Percentiles rank a stretch among this genome's conserved stretches.
Evolutionary conservation across 2,329 filamentous ascomycete genomes (phyloP).

Genomic region (Sarocladium kiliense): DNA sequence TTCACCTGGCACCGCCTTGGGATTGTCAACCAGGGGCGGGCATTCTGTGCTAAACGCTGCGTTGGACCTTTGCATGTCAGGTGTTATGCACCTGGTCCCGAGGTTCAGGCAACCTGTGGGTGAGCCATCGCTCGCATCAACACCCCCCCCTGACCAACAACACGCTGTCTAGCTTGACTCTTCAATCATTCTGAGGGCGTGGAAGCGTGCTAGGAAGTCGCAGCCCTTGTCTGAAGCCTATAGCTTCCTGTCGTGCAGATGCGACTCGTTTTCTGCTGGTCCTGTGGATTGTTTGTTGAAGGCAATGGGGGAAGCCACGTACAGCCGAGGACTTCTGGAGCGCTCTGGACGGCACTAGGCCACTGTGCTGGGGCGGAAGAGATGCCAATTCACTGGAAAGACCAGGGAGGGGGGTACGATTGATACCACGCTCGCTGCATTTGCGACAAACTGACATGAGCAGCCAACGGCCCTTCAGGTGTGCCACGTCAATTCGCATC

Average conservation of each 20-base stretch:
- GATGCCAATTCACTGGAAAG: background rate
- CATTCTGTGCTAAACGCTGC: too few relatives aligned
- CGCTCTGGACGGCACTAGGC: conserved; percentile 8
- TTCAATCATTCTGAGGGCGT: too few relatives aligned
- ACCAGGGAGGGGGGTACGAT: background rate
- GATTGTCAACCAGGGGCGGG: too few relatives aligned
- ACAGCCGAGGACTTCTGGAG: conserved; percentile 5
- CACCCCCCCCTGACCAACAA: background rate
- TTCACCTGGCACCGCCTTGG: too few relatives aligned
- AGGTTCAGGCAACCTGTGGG: background rate
- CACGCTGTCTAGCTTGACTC: too few relatives aligned
- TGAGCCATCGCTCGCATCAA: conserved; percentile 4
- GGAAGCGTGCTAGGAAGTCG: background rate
- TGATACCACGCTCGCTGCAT: background rate
- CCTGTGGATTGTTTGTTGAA: background rate
- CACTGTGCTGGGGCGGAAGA: background rate
- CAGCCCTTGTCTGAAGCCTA: background rate
- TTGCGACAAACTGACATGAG: background rate
- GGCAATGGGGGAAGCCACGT: background rate
- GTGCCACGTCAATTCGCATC: conserved; percentile 1
- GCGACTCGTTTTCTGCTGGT: too few relatives aligned
- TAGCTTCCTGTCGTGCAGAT: background rate
- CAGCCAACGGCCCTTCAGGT: background rate
- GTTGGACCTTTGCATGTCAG: background rate
- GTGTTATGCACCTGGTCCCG: background rate